These are phyloP conservation scores for Geotrichum carabidarum DNA, from an alignment of 1,139 yeast genomes.

Conservation along the genomic window DNA sequence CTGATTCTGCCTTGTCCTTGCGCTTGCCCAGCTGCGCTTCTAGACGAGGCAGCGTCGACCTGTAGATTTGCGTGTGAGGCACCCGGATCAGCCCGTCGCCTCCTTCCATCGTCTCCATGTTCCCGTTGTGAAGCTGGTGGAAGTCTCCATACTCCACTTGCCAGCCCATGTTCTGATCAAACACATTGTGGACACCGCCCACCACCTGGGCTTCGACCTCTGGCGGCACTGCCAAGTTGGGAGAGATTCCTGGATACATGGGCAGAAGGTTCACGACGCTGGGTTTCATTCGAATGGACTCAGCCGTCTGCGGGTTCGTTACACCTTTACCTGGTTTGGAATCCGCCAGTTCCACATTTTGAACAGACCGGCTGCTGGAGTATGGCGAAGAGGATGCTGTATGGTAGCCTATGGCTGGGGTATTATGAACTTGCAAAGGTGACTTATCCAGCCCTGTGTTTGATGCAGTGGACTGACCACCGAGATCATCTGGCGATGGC, in stretches of 20 bases:
- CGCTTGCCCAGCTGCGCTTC: conserved; percentile 25
- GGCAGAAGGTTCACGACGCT: conserved; percentile 22
- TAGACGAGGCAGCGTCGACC: conserved; percentile 27
- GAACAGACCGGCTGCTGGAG: conserved; percentile 2
- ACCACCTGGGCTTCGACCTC: not conserved
- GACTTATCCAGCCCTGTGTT: not conserved
- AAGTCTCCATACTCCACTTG: conserved; percentile 3
- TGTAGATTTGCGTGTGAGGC: conserved; percentile 27
- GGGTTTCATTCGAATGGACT: conserved; percentile 21
- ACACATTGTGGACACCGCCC: not conserved
- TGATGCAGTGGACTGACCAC: not conserved
- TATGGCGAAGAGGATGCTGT: conserved; percentile 7
- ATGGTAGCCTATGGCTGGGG: not conserved
- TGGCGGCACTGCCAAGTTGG: conserved; percentile 4
- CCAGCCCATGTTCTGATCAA: not conserved
- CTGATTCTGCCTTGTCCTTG: conserved; percentile 3
- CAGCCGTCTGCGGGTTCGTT: conserved; percentile 4
- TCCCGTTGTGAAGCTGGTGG: not conserved
- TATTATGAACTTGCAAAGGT: not conserved
- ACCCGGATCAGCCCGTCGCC: conserved; percentile 14
- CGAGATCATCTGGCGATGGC: conserved; percentile 3
- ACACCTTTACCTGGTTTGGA: too few relatives aligned
- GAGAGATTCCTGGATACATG: conserved; percentile 6
- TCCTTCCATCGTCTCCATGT: not conserved
- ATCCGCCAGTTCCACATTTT: not conserved